A percentile compares a stretch with the other conserved stretches of the same genome.
These are phyloP conservation scores for Sporobolomyces pararoseus DNA, from an alignment of 768 basidiomycete genomes.

Conservation along the genomic window DNA sequence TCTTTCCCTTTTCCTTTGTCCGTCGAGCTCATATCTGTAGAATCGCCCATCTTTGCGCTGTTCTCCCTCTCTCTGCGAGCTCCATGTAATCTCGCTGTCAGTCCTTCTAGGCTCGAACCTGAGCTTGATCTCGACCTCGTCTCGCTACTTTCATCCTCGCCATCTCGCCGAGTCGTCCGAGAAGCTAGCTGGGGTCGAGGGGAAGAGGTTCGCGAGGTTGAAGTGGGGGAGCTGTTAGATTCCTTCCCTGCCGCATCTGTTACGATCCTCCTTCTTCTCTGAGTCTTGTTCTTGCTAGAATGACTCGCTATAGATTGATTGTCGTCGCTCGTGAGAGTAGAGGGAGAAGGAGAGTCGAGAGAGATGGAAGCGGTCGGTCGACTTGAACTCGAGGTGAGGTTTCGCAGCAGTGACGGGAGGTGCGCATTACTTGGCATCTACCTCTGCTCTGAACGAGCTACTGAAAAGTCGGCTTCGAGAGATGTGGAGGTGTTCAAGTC, in stretches of 20 bases:
- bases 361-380: conserved; percentile 4
- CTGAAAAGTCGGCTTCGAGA: no score
- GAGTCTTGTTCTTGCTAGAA: neutral
- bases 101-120: conserved; percentile 21
- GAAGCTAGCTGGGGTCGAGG: neutral
- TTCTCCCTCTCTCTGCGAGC: conserved; percentile 8
- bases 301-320: neutral
- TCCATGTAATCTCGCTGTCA: conserved; percentile 1
- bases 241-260: neutral
- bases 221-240: conserved; percentile 15
- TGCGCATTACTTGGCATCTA: neutral
- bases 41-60: neutral
- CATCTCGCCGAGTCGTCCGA: neutral
- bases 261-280: neutral
- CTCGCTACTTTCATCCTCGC: neutral
- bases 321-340: neutral
- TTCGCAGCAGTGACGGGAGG: conserved; percentile 7
- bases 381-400: neutral
- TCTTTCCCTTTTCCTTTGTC: neutral
- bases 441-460: no score
- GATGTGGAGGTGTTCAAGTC: no score
- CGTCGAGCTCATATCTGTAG: neutral
- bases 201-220: neutral
- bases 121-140: conserved; percentile 7
- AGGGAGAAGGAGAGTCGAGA: conserved; percentile 8